Conservation (phyloP, 2,329 filamentous ascomycete genomes). For the Tolypocladium pustulatum region DNA sequence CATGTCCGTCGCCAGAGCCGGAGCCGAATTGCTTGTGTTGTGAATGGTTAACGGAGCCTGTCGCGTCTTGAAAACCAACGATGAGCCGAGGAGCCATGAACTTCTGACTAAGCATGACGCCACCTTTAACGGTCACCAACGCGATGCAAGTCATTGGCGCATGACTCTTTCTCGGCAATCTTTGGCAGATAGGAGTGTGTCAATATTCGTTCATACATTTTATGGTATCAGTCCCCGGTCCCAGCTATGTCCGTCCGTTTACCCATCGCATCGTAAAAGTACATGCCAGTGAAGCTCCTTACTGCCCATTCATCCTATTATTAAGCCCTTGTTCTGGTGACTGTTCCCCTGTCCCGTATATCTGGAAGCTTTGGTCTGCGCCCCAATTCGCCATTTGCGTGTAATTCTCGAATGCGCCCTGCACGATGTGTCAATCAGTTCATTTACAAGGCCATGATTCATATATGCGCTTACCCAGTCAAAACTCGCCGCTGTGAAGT, state of each 20-base stretch:
- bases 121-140: not conserved
- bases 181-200: not conserved
- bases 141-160: not conserved
- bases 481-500: slow-evolving; percentile 38
- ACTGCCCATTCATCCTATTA: slow-evolving; percentile 9
- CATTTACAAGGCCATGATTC: too few relatives aligned
- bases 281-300: not conserved
- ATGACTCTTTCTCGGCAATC: not conserved
- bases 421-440: slow-evolving; percentile 12
- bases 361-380: slow-evolving; percentile 39
- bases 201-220: not conserved
- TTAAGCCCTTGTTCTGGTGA: slow-evolving; percentile 14
- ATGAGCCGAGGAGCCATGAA: not conserved
- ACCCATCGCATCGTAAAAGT: not conserved
- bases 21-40: not conserved
- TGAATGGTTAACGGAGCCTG: not conserved
- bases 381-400: slow-evolving; percentile 43
- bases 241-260: not conserved
- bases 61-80: not conserved
- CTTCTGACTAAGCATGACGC: not conserved
- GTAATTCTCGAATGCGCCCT: slow-evolving; percentile 48
- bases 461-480: slow-evolving; percentile 41
- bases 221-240: not conserved
- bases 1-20: not conserved
- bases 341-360: slow-evolving; percentile 28